Conservation (phyloP, 2,329 filamentous ascomycete genomes). For the Drechslerella coelobrocha region DNA sequence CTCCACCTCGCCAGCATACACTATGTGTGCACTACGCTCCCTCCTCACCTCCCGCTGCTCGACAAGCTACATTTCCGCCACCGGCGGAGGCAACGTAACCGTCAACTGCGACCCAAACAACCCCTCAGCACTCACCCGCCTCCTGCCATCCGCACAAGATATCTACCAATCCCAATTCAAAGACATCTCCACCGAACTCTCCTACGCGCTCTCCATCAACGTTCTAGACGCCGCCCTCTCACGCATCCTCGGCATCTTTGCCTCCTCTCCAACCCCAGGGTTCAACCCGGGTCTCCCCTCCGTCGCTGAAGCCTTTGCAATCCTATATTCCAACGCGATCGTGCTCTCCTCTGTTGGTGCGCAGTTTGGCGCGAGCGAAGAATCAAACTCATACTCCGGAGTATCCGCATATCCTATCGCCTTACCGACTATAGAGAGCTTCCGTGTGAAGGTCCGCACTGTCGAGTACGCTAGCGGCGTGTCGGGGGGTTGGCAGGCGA, state of each 20-base stretch:
- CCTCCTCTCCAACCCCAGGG: constrained; percentile 22
- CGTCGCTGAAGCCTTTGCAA: constrained; percentile 75
- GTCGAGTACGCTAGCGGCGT: constrained; percentile 76
- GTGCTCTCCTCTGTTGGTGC: constrained; percentile 67
- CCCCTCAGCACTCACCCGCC: constrained; percentile 15
- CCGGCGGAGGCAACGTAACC: constrained; percentile 66
- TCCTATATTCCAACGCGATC: constrained; percentile 71
- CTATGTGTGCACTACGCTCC: constrained; percentile 72
- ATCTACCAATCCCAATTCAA: constrained; percentile 45
- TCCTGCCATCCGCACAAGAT: constrained; percentile 14
- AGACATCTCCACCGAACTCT: constrained; percentile 41
- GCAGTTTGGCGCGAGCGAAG: constrained; percentile 62
- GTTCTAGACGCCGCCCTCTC: constrained; percentile 35
- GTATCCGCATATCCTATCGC: constrained; percentile 30
- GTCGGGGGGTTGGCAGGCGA: constrained; percentile 66
- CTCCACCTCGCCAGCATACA: constrained; percentile 63
- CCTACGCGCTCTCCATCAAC: constrained; percentile 43
- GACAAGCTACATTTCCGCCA: constrained; percentile 67
- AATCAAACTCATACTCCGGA: constrained; percentile 57
- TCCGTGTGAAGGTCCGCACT: constrained; percentile 69
- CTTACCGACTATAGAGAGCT: constrained; percentile 61
- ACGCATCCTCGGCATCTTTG: constrained; percentile 39
- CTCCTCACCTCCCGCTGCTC: constrained; percentile 71
- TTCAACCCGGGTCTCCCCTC: constrained; percentile 68
- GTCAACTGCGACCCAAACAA: constrained; percentile 61